A percentile compares a stretch with the other conserved stretches of the same genome.
These are phyloP conservation scores for Penicillium sp. DNA, from an alignment of 2,329 filamentous ascomycete genomes.

Conservation along the genomic window DNA sequence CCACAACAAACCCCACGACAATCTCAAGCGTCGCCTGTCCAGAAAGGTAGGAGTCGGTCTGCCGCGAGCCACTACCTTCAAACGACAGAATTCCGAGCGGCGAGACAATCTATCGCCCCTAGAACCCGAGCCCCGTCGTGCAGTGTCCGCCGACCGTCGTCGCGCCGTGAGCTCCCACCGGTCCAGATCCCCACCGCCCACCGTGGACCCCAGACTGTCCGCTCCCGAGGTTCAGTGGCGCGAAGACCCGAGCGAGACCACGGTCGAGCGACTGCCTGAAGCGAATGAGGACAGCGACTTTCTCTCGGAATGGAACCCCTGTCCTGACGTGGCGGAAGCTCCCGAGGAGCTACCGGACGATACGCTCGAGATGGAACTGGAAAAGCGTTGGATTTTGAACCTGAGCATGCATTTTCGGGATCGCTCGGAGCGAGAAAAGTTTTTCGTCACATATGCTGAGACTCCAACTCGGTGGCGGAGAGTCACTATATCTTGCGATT, in stretches of 20 bases:
- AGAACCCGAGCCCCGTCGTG: slow-evolving; percentile 56
- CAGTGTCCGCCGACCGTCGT: slow-evolving; percentile 51
- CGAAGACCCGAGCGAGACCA: slow-evolving; percentile 22
- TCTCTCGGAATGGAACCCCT: slow-evolving; percentile 22
- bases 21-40: slow-evolving; percentile 31
- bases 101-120: slow-evolving; percentile 65
- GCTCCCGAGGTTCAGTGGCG: slow-evolving; percentile 36
- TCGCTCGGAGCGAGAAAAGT: slow-evolving; percentile 85
- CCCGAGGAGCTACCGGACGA: too few species aligned
- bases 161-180: slow-evolving; percentile 38
- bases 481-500: slow-evolving; percentile 89
- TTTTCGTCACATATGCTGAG: slow-evolving; percentile 91
- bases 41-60: slow-evolving; percentile 62
- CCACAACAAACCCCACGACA: slow-evolving; percentile 27
- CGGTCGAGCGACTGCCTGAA: too few species aligned
- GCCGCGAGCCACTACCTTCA: slow-evolving; percentile 68
- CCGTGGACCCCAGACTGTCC: slow-evolving; percentile 33
- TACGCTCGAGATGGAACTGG: slow-evolving; percentile 60
- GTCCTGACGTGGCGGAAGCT: slow-evolving; percentile 12
- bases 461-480: slow-evolving; percentile 69
- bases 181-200: slow-evolving; percentile 36
- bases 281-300: too few species aligned
- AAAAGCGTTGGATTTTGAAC: slow-evolving; percentile 87
- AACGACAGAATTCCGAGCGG: slow-evolving; percentile 73
- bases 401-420: slow-evolving; percentile 97